Evolutionary conservation across 129 eudicot genomes (phyloP).

Genomic region (Pittosporum tobira): DNA sequence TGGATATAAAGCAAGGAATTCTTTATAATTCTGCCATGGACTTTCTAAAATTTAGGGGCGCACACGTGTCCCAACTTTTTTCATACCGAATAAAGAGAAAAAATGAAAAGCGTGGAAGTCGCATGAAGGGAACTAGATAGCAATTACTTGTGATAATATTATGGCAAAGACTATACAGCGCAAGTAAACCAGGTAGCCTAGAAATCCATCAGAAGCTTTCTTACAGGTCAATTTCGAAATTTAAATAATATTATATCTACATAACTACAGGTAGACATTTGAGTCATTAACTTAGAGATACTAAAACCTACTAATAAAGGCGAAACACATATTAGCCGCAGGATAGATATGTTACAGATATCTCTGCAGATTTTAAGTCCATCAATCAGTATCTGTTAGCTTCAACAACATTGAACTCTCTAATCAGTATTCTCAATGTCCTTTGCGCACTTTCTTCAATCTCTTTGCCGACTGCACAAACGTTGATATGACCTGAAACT

Average conservation of each 20-base stretch:
- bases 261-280: constrained; percentile 20
- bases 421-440: constrained; percentile 17
- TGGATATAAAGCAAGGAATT: no score
- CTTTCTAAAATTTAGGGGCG: no score
- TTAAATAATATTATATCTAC: constrained; percentile 20
- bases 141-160: no score
- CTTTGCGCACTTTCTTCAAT: constrained; percentile 73
- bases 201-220: background rate
- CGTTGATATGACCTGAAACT: constrained; percentile 77
- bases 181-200: no score
- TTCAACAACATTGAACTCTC: constrained; percentile 28
- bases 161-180: no score
- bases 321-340: constrained; percentile 7
- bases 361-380: constrained; percentile 6
- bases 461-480: constrained; percentile 88
- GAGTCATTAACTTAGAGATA: constrained; percentile 5
- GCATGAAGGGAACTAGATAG: no score
- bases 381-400: constrained; percentile 41
- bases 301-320: constrained; percentile 3
- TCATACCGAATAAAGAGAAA: no score
- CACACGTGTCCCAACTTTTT: no score
- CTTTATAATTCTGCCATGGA: no score
- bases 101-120: no score
- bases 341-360: constrained; percentile 10
- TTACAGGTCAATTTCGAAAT: constrained; percentile 10